Evolutionary conservation across 2,329 filamentous ascomycete genomes (phyloP), one percentile per base, ranked within the genome.

Genomic region (Ophiostoma sp.): DNA sequence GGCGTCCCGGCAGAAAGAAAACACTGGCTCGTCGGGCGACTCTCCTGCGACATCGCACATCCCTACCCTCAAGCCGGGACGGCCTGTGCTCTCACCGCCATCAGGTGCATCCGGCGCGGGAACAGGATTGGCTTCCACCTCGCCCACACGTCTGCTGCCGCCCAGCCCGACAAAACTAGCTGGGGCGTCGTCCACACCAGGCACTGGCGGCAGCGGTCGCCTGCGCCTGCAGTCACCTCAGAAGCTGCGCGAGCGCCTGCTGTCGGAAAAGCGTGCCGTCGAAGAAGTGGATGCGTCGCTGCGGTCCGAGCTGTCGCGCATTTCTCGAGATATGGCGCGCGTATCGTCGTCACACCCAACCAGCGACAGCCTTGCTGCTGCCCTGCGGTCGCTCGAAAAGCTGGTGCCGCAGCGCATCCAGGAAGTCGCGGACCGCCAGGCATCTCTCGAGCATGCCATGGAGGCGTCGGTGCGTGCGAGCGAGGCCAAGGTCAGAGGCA

Each of bases 221-320:
- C 89, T 92, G 45, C 87, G 89, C 11, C 82, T 91, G 11, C 88
- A 91, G 71, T 89, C 86, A 14, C 84, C 88, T 0, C 89, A 90
- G 73, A 93, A 90, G 76, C 81, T 94, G 27, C 90, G 93, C 18
- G 93, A 97, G 79, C 89, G 94, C 45, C 83, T 97, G 0, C 89
- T 94, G 74, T 88, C 86, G 64, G 93, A 97, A 76, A 92, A 93
- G 77, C 87, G 85, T 68, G 85, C 88, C 0, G 86, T 93, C 16
- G 86, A 87, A 5, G 86, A 88, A 8, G 87, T 89, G 0, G 91
- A 93, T 70, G 82, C 84, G 2, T 84, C 84, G 3, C 78, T 97
- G 14, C 87, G 89, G 76, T 85, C 87, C 4, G 93, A 97, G 76
- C 81, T 97, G 8, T 86, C 86, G 66, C 89, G 89, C 72, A 94